Evolutionary conservation across 805 yeast genomes (phyloP).

Genomic region (Pichia insulana): DNA sequence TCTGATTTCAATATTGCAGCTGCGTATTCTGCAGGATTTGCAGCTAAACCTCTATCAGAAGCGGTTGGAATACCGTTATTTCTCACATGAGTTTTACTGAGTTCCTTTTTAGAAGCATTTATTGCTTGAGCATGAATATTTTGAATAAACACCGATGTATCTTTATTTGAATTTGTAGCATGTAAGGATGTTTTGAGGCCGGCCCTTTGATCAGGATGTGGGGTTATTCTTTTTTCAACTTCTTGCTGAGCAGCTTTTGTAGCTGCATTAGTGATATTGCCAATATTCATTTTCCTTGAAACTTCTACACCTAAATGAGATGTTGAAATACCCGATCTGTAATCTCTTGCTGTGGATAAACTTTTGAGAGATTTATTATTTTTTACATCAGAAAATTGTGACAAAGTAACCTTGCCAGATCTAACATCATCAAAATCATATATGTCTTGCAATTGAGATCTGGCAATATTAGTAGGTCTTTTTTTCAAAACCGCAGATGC

Average conservation of each 20-base stretch:
- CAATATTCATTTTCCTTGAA: conserved; percentile 26
- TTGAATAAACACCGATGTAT: conserved; percentile 10
- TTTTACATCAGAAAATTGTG: conserved; percentile 16
- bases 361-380: conserved; percentile 13
- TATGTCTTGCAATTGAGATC: conserved; percentile 31
- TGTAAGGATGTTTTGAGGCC: conserved; percentile 21
- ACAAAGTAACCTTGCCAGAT: conserved; percentile 30
- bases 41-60: conserved; percentile 24
- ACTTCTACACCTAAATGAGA: conserved; percentile 23
- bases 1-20: conserved; percentile 38
- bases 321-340: conserved; percentile 23
- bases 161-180: conserved; percentile 25
- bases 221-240: conserved; percentile 38
- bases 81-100: conserved; percentile 14
- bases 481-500: conserved; percentile 29
- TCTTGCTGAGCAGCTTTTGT: conserved; percentile 34
- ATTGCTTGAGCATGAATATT: conserved; percentile 12
- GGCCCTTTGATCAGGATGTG: conserved; percentile 28
- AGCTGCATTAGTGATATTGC: conserved; percentile 22
- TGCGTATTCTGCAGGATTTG: conserved; percentile 40
- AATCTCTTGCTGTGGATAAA: conserved; percentile 13
- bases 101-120: conserved; percentile 8
- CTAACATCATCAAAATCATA: conserved; percentile 37
- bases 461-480: conserved; percentile 24
- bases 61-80: conserved; percentile 33